phyloP scores from a whole-genome alignment of 1,139 yeast species.

The Yamadazyma jaroonii region DNA sequence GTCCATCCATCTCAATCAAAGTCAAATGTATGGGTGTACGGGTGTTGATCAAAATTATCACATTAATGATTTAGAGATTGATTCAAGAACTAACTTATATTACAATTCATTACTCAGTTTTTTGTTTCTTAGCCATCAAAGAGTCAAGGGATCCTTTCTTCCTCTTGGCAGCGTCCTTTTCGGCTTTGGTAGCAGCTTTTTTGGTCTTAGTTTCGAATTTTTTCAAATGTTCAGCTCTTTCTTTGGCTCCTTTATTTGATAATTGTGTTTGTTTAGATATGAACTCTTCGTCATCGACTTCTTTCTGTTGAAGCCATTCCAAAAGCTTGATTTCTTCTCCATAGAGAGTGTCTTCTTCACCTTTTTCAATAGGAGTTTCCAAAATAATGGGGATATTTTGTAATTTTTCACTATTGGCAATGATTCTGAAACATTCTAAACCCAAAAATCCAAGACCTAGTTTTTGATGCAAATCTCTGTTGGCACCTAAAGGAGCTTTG shows the following conservation, averaged over 20 bases:
- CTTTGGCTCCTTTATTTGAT: slow-evolving; percentile 53
- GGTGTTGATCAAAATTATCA: too few relatives aligned
- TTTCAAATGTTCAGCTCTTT: slow-evolving; percentile 49
- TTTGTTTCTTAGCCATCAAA: slow-evolving; percentile 17
- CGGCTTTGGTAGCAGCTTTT: slow-evolving; percentile 8
- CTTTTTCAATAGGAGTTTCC: slow-evolving; percentile 71
- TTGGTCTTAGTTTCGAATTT: slow-evolving; percentile 35
- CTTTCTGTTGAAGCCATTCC: slow-evolving; percentile 65
- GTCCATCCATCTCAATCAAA: not conserved
- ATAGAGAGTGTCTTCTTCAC: slow-evolving; percentile 58
- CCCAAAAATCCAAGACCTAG: slow-evolving; percentile 90
- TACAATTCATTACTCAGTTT: slow-evolving; percentile 1
- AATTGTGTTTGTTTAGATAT: slow-evolving; percentile 47
- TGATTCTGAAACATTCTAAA: slow-evolving; percentile 71
- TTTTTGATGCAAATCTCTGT: slow-evolving; percentile 87
- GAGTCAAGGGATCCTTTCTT: slow-evolving; percentile 21
- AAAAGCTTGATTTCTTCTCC: slow-evolving; percentile 79
- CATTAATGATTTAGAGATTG: too few relatives aligned
- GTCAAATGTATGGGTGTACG: not conserved
- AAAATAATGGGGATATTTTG: slow-evolving; percentile 74
- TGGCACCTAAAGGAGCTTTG: slow-evolving; percentile 88
- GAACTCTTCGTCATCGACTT: slow-evolving; percentile 54
- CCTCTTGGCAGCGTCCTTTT: slow-evolving; percentile 12
- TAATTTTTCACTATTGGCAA: slow-evolving; percentile 68
- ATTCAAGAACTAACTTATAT: too few relatives aligned